A percentile compares a stretch with the other conserved stretches of the same genome.
phyloP scores from a whole-genome alignment of 331 rosid genomes.

The Ulmus americana region DNA sequence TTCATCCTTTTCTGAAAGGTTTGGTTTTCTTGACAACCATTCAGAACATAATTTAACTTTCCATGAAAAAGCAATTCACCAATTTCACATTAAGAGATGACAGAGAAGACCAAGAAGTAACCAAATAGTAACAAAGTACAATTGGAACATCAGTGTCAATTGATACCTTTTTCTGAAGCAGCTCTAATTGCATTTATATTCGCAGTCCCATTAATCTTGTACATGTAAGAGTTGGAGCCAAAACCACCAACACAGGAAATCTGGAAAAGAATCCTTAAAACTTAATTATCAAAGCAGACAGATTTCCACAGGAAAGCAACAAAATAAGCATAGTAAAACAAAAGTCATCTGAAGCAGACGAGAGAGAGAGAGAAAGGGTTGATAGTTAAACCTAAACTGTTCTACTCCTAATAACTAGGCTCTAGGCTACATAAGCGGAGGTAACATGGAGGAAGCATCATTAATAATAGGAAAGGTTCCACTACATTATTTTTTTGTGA shows the following conservation, averaged over 20 bases:
- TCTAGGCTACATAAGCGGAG: neutral
- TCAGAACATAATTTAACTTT: too few relatives aligned
- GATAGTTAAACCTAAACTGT: neutral
- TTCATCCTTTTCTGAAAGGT: too few relatives aligned
- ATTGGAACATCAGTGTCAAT: neutral
- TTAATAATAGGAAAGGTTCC: neutral
- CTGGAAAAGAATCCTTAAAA: slow-evolving; percentile 35
- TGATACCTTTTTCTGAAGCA: slow-evolving; percentile 79
- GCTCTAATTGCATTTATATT: slow-evolving; percentile 90
- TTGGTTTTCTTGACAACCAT: too few relatives aligned
- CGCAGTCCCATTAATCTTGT: slow-evolving; percentile 91
- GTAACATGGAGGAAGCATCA: neutral
- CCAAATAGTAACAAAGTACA: neutral
- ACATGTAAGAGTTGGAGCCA: slow-evolving; percentile 91
- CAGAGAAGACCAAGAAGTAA: neutral
- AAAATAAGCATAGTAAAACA: neutral
- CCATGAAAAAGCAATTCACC: too few relatives aligned
- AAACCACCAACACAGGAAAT: slow-evolving; percentile 96
- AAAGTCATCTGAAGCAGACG: neutral
- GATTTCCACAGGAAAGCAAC: neutral
- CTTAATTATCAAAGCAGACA: slow-evolving; percentile 26
- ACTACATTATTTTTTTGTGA: neutral
- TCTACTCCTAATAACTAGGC: neutral
- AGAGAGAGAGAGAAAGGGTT: neutral
- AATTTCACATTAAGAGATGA: too few relatives aligned